Percentiles rank a stretch among this genome's conserved stretches.
Conservation (phyloP, 306 rosid genomes). For the Quercus rubra region DNA sequence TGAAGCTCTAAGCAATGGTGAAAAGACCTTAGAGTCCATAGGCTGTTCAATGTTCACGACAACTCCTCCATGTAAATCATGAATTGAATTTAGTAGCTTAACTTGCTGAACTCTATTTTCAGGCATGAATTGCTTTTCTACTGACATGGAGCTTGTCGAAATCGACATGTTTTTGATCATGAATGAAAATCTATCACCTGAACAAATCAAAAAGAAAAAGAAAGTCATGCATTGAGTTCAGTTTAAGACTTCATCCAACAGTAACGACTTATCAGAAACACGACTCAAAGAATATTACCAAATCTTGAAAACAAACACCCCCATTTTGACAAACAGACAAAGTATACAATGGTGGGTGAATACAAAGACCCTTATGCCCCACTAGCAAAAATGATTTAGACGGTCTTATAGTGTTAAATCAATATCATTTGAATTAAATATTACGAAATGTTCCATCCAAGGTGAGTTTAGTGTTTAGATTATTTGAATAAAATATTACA, state of each 20-base stretch:
- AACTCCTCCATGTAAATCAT: slow-evolving; percentile 72
- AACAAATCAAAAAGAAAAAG: slow-evolving; percentile 8
- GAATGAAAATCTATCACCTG: slow-evolving; percentile 13
- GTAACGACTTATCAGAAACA: too few species aligned
- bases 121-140: slow-evolving; percentile 17
- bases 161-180: slow-evolving; percentile 23
- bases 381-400: too few species aligned
- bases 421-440: too few species aligned
- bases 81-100: slow-evolving; percentile 38
- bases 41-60: slow-evolving; percentile 44
- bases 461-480: too few species aligned
- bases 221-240: not conserved
- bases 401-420: too few species aligned
- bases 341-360: too few species aligned
- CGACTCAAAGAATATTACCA: not conserved
- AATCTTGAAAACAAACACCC: slow-evolving; percentile 19
- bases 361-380: too few species aligned
- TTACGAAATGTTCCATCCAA: too few species aligned
- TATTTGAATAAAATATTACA: too few species aligned
- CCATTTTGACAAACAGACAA: not conserved
- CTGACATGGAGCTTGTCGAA: slow-evolving; percentile 20
- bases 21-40: slow-evolving; percentile 48
- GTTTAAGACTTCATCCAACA: too few species aligned
- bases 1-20: slow-evolving; percentile 50
- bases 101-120: slow-evolving; percentile 6